Evolutionary conservation across 371 early-diverging fungal genomes (phyloP).

Genomic region (Catenaria anguillulae): DNA sequence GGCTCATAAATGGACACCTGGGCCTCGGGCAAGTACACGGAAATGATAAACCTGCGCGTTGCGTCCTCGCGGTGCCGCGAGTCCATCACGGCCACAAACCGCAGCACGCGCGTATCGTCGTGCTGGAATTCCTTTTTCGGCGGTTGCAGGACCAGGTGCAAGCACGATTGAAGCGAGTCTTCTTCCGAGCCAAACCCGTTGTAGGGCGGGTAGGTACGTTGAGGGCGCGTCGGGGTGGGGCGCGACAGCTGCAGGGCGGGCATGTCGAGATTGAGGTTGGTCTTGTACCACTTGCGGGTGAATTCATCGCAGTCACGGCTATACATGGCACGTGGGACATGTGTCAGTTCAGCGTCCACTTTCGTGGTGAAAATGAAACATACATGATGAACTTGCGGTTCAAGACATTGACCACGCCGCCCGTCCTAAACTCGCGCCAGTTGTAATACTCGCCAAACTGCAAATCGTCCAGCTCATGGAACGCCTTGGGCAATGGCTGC

Average conservation of each 20-base stretch:
- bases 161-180: slow-evolving; percentile 34
- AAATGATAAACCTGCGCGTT: slow-evolving; percentile 34
- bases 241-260: slow-evolving; percentile 11
- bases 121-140: slow-evolving; percentile 41
- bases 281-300: slow-evolving; percentile 28
- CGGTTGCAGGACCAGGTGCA: slow-evolving; percentile 35
- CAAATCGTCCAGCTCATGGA: slow-evolving; percentile 26
- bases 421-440: slow-evolving; percentile 25
- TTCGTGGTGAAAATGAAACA: neutral
- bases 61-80: slow-evolving; percentile 35
- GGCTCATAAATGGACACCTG: slow-evolving; percentile 41
- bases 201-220: slow-evolving; percentile 30
- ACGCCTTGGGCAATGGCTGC: slow-evolving; percentile 31
- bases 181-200: slow-evolving; percentile 42
- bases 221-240: neutral
- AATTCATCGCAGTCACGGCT: slow-evolving; percentile 43
- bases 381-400: slow-evolving; percentile 25
- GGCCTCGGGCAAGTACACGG: slow-evolving; percentile 34
- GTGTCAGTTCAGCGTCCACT: neutral
- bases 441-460: slow-evolving; percentile 16
- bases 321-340: neutral
- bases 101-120: slow-evolving; percentile 32
- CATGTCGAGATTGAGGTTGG: slow-evolving; percentile 15
- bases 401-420: slow-evolving; percentile 24
- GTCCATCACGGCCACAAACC: slow-evolving; percentile 38